Evolutionary conservation across 495 filamentous ascomycete genomes (phyloP), one percentile per base, ranked within the genome.

Genomic region (Hypomontagnella submonticulosa): DNA sequence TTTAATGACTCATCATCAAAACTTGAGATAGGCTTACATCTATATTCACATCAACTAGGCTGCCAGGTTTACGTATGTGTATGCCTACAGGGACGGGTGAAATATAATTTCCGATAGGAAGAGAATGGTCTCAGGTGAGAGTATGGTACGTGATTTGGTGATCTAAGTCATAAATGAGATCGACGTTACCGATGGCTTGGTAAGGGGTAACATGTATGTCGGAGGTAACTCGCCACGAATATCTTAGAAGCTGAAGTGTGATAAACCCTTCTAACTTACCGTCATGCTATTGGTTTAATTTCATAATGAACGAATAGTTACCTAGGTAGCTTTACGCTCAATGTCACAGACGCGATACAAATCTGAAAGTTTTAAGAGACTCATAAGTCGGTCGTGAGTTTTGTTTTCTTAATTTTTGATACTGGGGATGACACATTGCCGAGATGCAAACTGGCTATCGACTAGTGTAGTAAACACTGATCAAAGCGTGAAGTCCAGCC

Each of bases 371-470:
- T 49, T 54, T 20, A 33, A 19, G 32, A 19, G n/a, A 32, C 33
- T 15, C 9, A 27, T 23, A 52, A 27, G 48, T 57, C 20, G 56
- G 53, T 58, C 49, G 52, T 63, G 41, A 69, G 49, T 59, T 58
- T 63, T 51, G 42, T 52, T 59, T 63, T 59, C 57, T 63, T 56
- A 38, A 51, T 64, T 67, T 67, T 53, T 59, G 49, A 51, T 69
- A 43, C 55, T 16, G 49, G 66, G 66, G 43, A 18, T 36, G 53
- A 63, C 57, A 47, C 65, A 67, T 59, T 62, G 40, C 41, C 27
- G 36, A 42, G 57, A 52, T 59, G 53, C 23, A 47, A 33, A 62
- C 53, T 36, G 32, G 38, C 23, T 41, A 44, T 57, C 57, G 57
- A 62, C 38, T 40, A 54, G 57, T 47, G 58, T 37, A 57, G 32